Percentiles rank a stretch among this genome's conserved stretches.
phyloP scores from a whole-genome alignment of 1,139 yeast species.

The Yamadazyma dendronema region DNA sequence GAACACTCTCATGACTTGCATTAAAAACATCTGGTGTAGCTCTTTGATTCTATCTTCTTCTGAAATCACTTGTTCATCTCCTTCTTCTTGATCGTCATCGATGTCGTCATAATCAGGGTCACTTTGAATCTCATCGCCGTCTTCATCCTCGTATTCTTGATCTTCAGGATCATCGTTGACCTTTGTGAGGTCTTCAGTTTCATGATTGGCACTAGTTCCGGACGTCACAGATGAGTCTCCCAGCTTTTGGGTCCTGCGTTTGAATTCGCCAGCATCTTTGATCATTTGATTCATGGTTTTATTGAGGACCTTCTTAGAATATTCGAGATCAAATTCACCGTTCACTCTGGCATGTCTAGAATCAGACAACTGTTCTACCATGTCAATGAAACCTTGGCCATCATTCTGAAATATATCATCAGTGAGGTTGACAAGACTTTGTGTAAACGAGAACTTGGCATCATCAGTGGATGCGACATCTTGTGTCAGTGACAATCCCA shows the following conservation, averaged over 20 bases:
- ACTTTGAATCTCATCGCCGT: constrained; percentile 32
- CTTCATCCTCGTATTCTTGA: constrained; percentile 25
- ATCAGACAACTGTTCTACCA: constrained; percentile 73
- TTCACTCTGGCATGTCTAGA: constrained; percentile 53
- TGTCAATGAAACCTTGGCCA: constrained; percentile 70
- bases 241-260: constrained; percentile 5
- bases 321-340: constrained; percentile 7
- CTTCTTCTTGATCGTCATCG: constrained; percentile 28
- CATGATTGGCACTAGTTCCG: constrained; percentile 9
- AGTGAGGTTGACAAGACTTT: constrained; percentile 60
- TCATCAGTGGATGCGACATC: constrained; percentile 2
- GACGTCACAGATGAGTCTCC: background rate
- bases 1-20: constrained; percentile 69
- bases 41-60: constrained; percentile 73
- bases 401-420: constrained; percentile 75
- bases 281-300: constrained; percentile 7
- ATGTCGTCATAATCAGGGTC: constrained; percentile 25
- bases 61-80: constrained; percentile 46
- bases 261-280: constrained; percentile 12
- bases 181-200: constrained; percentile 8
- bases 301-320: background rate
- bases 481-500: constrained; percentile 8
- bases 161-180: constrained; percentile 3
- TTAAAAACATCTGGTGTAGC: constrained; percentile 71
- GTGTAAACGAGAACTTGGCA: constrained; percentile 21